A percentile compares a stretch with the other conserved stretches of the same genome.
These are phyloP conservation scores for Ceratocystis destructans DNA, from an alignment of 2,329 filamentous ascomycete genomes.

Conservation along the genomic window DNA sequence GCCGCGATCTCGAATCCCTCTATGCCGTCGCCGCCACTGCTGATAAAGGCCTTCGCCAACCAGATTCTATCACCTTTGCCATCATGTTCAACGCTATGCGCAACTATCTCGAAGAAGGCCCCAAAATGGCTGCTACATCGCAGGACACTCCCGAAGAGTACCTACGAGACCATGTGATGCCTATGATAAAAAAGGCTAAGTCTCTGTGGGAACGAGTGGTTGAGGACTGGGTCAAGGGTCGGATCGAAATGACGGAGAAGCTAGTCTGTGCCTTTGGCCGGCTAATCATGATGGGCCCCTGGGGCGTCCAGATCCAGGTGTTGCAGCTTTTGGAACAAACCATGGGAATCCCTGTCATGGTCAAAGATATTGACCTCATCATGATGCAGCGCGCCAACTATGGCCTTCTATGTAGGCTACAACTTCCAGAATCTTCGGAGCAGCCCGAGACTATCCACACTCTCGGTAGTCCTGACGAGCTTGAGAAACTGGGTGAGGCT, in stretches of 20 bases:
- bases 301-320: constrained; percentile 54
- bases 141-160: constrained; percentile 21
- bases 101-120: constrained; percentile 28
- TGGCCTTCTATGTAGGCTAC: background rate
- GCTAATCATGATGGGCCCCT: constrained; percentile 52
- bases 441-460: background rate
- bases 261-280: constrained; percentile 72
- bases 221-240: constrained; percentile 57
- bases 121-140: background rate
- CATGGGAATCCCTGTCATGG: constrained; percentile 54
- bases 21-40: constrained; percentile 64
- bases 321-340: constrained; percentile 68
- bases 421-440: background rate
- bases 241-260: constrained; percentile 59
- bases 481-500: background rate
- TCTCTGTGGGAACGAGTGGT: constrained; percentile 71
- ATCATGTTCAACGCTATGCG: constrained; percentile 69
- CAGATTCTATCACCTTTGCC: constrained; percentile 61
- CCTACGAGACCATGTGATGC: constrained; percentile 14
- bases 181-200: constrained; percentile 42
- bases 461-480: background rate
- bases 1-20: constrained; percentile 62
- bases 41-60: constrained; percentile 47
- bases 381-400: constrained; percentile 6
- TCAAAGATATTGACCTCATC: constrained; percentile 24